Percentiles rank a stretch among this genome's conserved stretches.
Conservation (phyloP, 345 rosid species). For the Lumnitzera racemosa region DNA sequence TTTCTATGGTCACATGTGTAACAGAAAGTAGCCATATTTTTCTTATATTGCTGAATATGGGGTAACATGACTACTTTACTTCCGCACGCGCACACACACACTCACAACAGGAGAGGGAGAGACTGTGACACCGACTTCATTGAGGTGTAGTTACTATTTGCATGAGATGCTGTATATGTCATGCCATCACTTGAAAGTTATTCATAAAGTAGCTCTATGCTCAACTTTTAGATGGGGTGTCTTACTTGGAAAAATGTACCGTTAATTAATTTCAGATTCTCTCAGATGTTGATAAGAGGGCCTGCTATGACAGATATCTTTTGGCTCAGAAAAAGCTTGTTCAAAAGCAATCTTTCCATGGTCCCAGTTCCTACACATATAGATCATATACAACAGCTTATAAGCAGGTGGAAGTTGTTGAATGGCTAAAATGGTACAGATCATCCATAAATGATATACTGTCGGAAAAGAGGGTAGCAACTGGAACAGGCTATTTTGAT, state of each 20-base stretch:
- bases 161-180: no score
- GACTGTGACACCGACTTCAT: no score
- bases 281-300: constrained; percentile 64
- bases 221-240: not conserved
- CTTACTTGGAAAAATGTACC: constrained; percentile 6
- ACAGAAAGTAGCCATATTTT: no score
- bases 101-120: no score
- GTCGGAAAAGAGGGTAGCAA: constrained; percentile 54
- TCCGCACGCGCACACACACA: no score
- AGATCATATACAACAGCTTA: constrained; percentile 23
- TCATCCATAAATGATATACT: constrained; percentile 65
- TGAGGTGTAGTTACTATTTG: no score
- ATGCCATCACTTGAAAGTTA: no score
- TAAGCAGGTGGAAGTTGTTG: constrained; percentile 83
- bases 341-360: constrained; percentile 34
- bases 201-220: not conserved
- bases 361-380: constrained; percentile 28
- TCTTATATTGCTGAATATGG: no score
- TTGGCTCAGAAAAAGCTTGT: constrained; percentile 47
- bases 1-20: no score
- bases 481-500: constrained; percentile 64
- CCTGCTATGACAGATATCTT: constrained; percentile 59
- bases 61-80: no score
- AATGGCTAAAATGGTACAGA: constrained; percentile 91
- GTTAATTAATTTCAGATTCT: constrained; percentile 58